Conservation (phyloP, 2,329 filamentous ascomycete genomes). For the Ascochyta lentis region DNA sequence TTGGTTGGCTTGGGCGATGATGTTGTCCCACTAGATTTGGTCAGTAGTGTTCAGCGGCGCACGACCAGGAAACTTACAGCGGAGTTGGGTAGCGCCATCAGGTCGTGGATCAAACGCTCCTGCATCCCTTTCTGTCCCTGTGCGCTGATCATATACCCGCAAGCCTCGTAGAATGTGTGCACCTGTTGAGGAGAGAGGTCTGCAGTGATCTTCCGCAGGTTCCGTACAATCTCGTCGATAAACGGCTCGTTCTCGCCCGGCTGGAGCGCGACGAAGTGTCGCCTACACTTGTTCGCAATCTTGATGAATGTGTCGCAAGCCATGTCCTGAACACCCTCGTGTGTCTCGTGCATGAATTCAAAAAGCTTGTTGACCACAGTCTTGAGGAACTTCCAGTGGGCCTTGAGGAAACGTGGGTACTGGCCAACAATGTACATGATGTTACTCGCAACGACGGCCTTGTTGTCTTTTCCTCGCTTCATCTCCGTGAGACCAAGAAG, state of each 20-base stretch:
- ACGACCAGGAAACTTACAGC: slow-evolving; percentile 57
- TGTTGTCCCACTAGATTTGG: slow-evolving; percentile 75
- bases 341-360: slow-evolving; percentile 99
- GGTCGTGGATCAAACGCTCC: slow-evolving; percentile 85
- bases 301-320: slow-evolving; percentile 99
- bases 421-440: slow-evolving; percentile 99
- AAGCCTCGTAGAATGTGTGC: slow-evolving; percentile 98
- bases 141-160: slow-evolving; percentile 98
- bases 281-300: slow-evolving; percentile 96
- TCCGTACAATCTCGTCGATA: slow-evolving; percentile 97
- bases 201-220: slow-evolving; percentile 92
- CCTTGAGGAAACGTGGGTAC: slow-evolving; percentile 97
- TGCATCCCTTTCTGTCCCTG: slow-evolving; percentile 95
- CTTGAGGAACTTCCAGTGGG: slow-evolving; percentile 99
- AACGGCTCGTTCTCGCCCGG: slow-evolving; percentile 94
- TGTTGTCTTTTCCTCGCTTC: slow-evolving; percentile 99
- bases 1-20: slow-evolving; percentile 85
- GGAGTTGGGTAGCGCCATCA: slow-evolving; percentile 92
- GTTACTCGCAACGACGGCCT: slow-evolving; percentile 97
- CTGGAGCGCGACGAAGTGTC: slow-evolving; percentile 95
- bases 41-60: slow-evolving; percentile 18
- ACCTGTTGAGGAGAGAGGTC: slow-evolving; percentile 96
- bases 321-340: slow-evolving; percentile 99
- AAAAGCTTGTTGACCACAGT: slow-evolving; percentile 99
- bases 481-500: slow-evolving; percentile 95